These are phyloP conservation scores for Vigna hirtella DNA, from an alignment of 306 rosid genomes.

Conservation along the genomic window DNA sequence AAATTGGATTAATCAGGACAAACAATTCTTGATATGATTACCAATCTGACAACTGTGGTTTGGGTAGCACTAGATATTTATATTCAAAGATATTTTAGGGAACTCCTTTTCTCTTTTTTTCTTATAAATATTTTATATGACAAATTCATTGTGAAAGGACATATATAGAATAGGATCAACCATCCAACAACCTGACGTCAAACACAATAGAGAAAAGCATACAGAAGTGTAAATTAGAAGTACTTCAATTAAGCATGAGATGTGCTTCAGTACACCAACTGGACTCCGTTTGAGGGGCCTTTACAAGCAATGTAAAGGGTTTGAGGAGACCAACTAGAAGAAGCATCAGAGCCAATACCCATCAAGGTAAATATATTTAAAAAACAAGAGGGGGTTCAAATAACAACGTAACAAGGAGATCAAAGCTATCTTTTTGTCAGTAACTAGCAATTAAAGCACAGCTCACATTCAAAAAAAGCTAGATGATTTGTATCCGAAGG, in stretches of 20 bases:
- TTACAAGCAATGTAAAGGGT: not conserved
- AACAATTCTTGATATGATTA: constrained; percentile 4
- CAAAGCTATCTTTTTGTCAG: not conserved
- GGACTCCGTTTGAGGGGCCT: not conserved
- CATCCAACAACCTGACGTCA: not conserved
- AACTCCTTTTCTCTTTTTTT: not conserved
- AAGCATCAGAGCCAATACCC: not conserved
- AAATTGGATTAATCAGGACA: not conserved
- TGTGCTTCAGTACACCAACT: not conserved
- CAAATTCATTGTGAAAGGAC: not conserved
- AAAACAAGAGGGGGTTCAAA: constrained; percentile 5
- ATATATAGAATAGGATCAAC: not conserved
- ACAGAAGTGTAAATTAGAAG: not conserved
- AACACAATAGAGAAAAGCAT: not conserved
- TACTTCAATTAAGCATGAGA: not conserved
- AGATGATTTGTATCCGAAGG: constrained; percentile 52
- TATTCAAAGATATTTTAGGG: not conserved
- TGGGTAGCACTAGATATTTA: not conserved
- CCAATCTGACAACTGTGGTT: not conserved
- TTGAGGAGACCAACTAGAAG: constrained; percentile 1
- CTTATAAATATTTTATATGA: not conserved
- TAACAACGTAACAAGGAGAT: not conserved
- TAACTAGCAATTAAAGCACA: constrained; percentile 37
- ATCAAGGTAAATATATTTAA: not conserved
- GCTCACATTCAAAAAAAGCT: constrained; percentile 68